phyloP scores from a whole-genome alignment of 805 yeast genomes.

The Teunomyces funiuensis region DNA sequence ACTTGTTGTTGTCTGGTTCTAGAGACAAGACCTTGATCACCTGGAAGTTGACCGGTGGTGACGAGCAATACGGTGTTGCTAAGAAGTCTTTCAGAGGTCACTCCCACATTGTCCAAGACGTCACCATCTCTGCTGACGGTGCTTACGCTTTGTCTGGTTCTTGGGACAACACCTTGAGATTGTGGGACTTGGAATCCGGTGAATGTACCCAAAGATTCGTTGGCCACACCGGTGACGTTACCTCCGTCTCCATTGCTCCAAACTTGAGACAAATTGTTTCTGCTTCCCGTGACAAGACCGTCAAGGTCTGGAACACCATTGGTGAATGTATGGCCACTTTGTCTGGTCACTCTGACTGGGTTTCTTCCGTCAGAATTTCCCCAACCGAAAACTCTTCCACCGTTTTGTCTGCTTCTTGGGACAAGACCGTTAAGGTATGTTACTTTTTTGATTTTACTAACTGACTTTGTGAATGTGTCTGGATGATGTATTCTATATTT shows the following conservation, averaged over 20 bases:
- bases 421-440: conserved; percentile 98
- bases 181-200: conserved; percentile 96
- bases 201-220: conserved; percentile 91
- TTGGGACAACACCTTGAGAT: conserved; percentile 99
- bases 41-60: conserved; percentile 96
- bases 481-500: conserved; percentile 86
- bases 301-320: conserved; percentile 98
- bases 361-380: conserved; percentile 95
- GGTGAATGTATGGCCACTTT: conserved; percentile 96
- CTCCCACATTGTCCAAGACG: conserved; percentile 98
- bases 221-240: conserved; percentile 97
- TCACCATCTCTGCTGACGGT: conserved; percentile 97
- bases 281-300: conserved; percentile 98
- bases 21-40: conserved; percentile 98
- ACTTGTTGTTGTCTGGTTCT: conserved; percentile 95
- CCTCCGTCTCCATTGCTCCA: conserved; percentile 94
- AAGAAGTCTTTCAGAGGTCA: conserved; percentile 97
- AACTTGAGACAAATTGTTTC: conserved; percentile 97
- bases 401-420: conserved; percentile 98
- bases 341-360: conserved; percentile 98
- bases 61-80: conserved; percentile 93
- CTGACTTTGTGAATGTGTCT: conserved; percentile 16
- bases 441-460: conserved; percentile 8
- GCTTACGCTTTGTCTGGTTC: conserved; percentile 97
- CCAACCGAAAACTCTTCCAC: conserved; percentile 74